A percentile compares a stretch with the other conserved stretches of the same genome.
phyloP scores from a whole-genome alignment of 495 filamentous ascomycete species.

The Penicillium paradoxum region DNA sequence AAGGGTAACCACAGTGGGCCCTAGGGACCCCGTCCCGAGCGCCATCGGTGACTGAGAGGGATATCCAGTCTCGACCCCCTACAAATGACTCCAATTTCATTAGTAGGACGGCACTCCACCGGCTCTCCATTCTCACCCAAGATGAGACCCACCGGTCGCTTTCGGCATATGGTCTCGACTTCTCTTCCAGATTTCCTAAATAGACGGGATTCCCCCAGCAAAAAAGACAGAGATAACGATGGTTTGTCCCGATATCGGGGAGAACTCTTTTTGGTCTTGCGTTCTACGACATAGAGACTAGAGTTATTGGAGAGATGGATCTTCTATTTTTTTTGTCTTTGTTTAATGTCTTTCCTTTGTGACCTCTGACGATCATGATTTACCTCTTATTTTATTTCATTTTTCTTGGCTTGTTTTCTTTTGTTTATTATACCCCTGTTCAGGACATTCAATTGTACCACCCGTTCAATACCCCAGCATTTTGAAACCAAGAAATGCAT shows the following conservation, averaged over 20 bases:
- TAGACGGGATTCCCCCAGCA: background rate
- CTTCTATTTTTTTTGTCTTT: background rate
- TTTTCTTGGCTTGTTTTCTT: background rate
- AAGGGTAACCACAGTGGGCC: background rate
- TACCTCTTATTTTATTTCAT: background rate
- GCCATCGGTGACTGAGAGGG: background rate
- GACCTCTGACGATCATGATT: background rate
- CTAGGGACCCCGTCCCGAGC: background rate
- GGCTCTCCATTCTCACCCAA: background rate
- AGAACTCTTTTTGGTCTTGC: too few species aligned
- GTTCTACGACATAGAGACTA: too few species aligned
- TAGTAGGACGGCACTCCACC: background rate
- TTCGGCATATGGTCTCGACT: background rate
- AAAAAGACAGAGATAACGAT: background rate
- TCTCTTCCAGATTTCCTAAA: too few species aligned
- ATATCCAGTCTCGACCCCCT: background rate
- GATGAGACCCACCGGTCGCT: background rate
- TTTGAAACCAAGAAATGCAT: too few species aligned
- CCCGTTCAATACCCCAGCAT: background rate
- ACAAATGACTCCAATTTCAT: background rate
- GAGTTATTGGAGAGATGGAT: too few species aligned
- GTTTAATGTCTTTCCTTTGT: background rate
- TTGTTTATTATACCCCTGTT: slow-evolving; percentile 1
- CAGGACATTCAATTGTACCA: background rate
- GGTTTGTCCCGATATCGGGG: background rate